Base-by-base conservation (phyloP, 768 basidiomycete species). In the Lactarius indigo region DNA sequence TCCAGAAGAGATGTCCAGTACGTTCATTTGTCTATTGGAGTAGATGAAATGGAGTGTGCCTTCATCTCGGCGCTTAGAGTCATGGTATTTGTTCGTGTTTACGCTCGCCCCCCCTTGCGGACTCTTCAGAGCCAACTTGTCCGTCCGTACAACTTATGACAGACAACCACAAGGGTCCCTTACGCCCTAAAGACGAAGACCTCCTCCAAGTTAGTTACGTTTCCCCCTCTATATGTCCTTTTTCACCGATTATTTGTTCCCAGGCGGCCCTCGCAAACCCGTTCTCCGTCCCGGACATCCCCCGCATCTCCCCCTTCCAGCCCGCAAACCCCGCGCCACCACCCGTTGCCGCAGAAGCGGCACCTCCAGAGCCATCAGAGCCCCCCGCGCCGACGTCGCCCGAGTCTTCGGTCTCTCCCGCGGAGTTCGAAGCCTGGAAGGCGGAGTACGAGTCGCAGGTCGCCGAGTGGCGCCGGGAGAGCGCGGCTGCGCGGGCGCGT, bases 401-500 rank as follows among this genome's bases (percentile, higher is more conserved):
- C 1, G 62, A 70, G 33, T 20, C 64, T 1, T 55, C 64, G 9
- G 66, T 66, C 13, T 73, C 71, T 2, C 44, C 71, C 7, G 71
- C 65, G 59, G 68, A 73, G 18, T 73, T 84, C 41, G 85, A 85
- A 28, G 68, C 78, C 9, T 91, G 89, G 88, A 87, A 88, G 72
- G 76, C 77, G 18, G 82, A 87, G 72, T 91, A 92, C 73, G 87
- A 92, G 59, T 77, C 83, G 1, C 87, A 90, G 52, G 79, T 91
- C 13, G 80, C 82, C 59, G 77, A 80, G 63, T 94, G 92, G 92
- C 87, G 87, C 47, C 83, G 84, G 28, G 84, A 87, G 71, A 88
- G 87, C 44, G 87, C 90, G 35, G 84, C 84, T 66, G 87, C 87
- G 54, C 87, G 91, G 60, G 80, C 85, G 73, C 91, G 88, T 74